Percentiles rank a stretch among this genome's conserved stretches.
phyloP scores from a whole-genome alignment of 192 early-diverging fungal species.

The Podila epicladia region DNA sequence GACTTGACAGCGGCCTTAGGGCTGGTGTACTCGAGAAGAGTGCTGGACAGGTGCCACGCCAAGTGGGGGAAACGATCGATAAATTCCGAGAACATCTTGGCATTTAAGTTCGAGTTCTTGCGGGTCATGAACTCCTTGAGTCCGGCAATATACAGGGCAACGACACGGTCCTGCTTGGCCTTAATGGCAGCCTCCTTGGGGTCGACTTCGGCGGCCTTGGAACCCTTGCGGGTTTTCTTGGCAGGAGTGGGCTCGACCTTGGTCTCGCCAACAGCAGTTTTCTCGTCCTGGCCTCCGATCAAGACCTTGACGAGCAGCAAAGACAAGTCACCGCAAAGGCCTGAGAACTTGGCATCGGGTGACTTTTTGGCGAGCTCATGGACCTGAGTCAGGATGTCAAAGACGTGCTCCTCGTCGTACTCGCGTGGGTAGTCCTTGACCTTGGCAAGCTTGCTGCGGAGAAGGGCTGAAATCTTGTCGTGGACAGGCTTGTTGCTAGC shows the following conservation, averaged over 20 bases:
- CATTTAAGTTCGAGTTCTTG: slow-evolving; percentile 75
- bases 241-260: slow-evolving; percentile 32
- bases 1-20: slow-evolving; percentile 65
- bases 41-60: slow-evolving; percentile 69
- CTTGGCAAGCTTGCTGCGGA: slow-evolving; percentile 71
- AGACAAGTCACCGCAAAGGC: slow-evolving; percentile 64
- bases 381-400: slow-evolving; percentile 68
- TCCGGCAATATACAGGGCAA: slow-evolving; percentile 64
- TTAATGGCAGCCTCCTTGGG: slow-evolving; percentile 27
- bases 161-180: slow-evolving; percentile 47
- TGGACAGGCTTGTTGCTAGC: slow-evolving; percentile 71
- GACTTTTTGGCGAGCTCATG: slow-evolving; percentile 82
- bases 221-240: slow-evolving; percentile 32
- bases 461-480: slow-evolving; percentile 71
- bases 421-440: slow-evolving; percentile 69
- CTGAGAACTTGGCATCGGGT: slow-evolving; percentile 58
- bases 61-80: slow-evolving; percentile 66
- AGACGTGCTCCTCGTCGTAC: slow-evolving; percentile 61
- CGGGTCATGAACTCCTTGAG: slow-evolving; percentile 80
- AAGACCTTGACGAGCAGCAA: slow-evolving; percentile 68
- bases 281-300: slow-evolving; percentile 58
- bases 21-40: slow-evolving; percentile 61
- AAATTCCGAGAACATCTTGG: slow-evolving; percentile 74
- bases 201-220: slow-evolving; percentile 15
- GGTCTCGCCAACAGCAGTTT: slow-evolving; percentile 41